Conservation (phyloP, 805 yeast species). For the Metschnikowia amazonensis region DNA sequence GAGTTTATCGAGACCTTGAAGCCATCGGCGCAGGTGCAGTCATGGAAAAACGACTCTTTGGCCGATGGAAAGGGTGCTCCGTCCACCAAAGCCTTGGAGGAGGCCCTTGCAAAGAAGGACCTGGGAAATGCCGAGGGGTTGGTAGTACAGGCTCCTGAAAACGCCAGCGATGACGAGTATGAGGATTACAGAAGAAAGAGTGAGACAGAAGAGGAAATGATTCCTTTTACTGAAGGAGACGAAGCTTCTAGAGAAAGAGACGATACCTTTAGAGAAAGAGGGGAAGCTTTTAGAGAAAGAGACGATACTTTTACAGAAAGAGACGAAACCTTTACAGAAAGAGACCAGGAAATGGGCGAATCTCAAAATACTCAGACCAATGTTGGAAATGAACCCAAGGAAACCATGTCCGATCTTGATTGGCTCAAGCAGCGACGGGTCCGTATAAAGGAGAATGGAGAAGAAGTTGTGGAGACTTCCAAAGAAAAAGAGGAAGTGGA, state of each 20-base stretch:
- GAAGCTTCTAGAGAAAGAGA: too few relatives aligned
- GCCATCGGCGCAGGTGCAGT: constrained; percentile 62
- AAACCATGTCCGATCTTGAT: constrained; percentile 65
- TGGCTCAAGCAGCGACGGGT: constrained; percentile 79
- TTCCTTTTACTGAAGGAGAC: constrained; percentile 39
- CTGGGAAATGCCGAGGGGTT: constrained; percentile 21
- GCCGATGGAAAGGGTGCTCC: constrained; percentile 47
- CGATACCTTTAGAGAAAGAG: too few relatives aligned
- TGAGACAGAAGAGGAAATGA: constrained; percentile 44
- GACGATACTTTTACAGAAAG: too few relatives aligned
- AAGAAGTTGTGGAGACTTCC: constrained; percentile 9
- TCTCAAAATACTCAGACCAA: background rate
- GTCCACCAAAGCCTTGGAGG: constrained; percentile 40
- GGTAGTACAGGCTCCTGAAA: constrained; percentile 39
- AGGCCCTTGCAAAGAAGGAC: constrained; percentile 33
- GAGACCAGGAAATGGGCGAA: too few relatives aligned
- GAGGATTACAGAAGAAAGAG: constrained; percentile 41
- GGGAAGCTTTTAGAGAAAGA: too few relatives aligned
- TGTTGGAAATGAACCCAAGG: background rate
- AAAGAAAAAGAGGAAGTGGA: constrained; percentile 6
- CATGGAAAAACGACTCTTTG: constrained; percentile 69
- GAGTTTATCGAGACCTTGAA: constrained; percentile 85
- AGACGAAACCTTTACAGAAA: too few relatives aligned
- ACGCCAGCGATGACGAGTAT: constrained; percentile 51
- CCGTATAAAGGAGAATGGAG: constrained; percentile 50